Conservation (phyloP, 768 basidiomycete genomes). For the Lactarius trivialis region DNA sequence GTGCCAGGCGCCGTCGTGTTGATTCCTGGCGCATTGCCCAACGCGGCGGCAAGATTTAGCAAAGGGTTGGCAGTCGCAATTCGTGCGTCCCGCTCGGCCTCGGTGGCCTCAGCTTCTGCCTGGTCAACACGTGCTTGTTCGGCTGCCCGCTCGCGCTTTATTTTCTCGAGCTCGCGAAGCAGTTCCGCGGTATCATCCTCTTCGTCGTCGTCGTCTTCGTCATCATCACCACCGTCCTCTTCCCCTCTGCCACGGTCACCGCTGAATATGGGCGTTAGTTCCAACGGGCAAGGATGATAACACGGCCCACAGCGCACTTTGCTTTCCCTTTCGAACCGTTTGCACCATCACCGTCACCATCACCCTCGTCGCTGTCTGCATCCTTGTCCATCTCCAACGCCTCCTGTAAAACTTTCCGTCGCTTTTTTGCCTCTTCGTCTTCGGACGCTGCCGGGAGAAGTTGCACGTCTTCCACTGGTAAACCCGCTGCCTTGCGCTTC, state of each 20-base stretch:
- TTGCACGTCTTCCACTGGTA: slow-evolving; percentile 32
- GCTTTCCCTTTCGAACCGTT: slow-evolving; percentile 15
- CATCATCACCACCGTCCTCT: slow-evolving; percentile 39
- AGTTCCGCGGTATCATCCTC: slow-evolving; percentile 94
- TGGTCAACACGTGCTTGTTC: slow-evolving; percentile 81
- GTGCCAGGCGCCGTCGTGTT: slow-evolving; percentile 73
- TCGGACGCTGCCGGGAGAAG: slow-evolving; percentile 39
- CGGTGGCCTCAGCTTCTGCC: slow-evolving; percentile 57
- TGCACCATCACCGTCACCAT: slow-evolving; percentile 31
- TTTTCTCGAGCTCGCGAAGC: slow-evolving; percentile 95
- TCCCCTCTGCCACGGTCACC: slow-evolving; percentile 24
- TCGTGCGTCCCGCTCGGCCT: slow-evolving; percentile 65
- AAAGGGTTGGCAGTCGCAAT: slow-evolving; percentile 86
- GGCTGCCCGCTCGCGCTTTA: slow-evolving; percentile 91
- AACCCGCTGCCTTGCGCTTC: slow-evolving; percentile 88
- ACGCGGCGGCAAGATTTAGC: slow-evolving; percentile 83
- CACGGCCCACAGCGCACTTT: neutral
- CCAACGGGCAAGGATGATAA: too few relatives aligned
- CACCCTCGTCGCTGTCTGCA: slow-evolving; percentile 70
- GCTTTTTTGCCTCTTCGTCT: slow-evolving; percentile 66
- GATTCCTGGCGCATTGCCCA: slow-evolving; percentile 70
- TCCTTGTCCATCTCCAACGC: slow-evolving; percentile 86
- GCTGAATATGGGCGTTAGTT: neutral
- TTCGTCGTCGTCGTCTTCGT: slow-evolving; percentile 59
- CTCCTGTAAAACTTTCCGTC: slow-evolving; percentile 82